phyloP scores from a whole-genome alignment of 371 early-diverging fungal species.

The Lichtheimia ornata region DNA sequence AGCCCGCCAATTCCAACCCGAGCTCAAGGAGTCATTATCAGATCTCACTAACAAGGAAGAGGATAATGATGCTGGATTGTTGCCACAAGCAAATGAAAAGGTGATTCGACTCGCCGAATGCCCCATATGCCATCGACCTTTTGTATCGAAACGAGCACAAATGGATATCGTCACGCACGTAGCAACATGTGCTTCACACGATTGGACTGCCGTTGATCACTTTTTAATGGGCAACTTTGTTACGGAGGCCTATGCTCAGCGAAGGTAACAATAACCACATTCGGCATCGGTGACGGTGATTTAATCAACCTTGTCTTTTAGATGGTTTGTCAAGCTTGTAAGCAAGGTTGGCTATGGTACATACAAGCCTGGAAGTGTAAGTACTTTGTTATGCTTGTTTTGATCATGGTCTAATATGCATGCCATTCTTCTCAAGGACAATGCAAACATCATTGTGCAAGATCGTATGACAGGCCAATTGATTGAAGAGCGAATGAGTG shows the following conservation, averaged over 20 bases:
- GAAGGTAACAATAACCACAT: constrained; percentile 34
- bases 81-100: constrained; percentile 48
- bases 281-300: background rate
- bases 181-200: constrained; percentile 70
- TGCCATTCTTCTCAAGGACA: constrained; percentile 34
- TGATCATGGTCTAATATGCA: background rate
- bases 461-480: constrained; percentile 74
- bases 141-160: constrained; percentile 58
- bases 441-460: constrained; percentile 81
- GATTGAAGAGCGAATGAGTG: constrained; percentile 83
- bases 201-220: constrained; percentile 63
- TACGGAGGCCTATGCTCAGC: constrained; percentile 75
- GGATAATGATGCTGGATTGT: background rate
- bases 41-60: background rate
- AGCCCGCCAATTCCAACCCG: constrained; percentile 19
- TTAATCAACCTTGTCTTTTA: constrained; percentile 72
- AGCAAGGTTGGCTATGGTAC: constrained; percentile 76
- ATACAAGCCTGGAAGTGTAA: constrained; percentile 68
- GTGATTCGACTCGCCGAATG: constrained; percentile 68
- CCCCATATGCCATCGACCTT: constrained; percentile 72
- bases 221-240: constrained; percentile 79
- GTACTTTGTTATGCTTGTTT: background rate
- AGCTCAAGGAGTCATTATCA: background rate
- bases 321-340: constrained; percentile 81
- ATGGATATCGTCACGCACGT: constrained; percentile 82